Conservation (phyloP, 257 asterid species). For the Echites panduratus region DNA sequence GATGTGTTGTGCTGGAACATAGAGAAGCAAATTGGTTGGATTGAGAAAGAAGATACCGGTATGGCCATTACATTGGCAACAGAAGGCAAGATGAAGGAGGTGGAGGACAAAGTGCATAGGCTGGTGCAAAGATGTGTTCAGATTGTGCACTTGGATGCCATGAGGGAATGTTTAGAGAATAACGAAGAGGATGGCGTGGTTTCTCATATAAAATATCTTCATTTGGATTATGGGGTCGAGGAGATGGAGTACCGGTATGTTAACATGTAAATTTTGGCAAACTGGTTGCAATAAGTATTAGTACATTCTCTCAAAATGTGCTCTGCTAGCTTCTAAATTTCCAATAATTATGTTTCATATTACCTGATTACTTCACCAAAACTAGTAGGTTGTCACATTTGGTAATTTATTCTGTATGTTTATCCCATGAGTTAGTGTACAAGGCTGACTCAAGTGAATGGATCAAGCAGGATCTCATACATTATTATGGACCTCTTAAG, state of each 20-base stretch:
- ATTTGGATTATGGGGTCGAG: conserved; percentile 58
- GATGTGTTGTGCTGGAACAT: conserved; percentile 72
- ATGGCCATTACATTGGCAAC: conserved; percentile 57
- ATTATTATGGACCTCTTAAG: neutral
- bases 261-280: conserved; percentile 9
- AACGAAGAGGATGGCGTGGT: conserved; percentile 56
- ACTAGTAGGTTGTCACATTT: neutral
- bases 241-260: conserved; percentile 80
- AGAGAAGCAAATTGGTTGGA: conserved; percentile 51
- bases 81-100: conserved; percentile 36
- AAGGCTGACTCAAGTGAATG: neutral
- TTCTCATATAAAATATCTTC: conserved; percentile 70
- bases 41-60: conserved; percentile 43
- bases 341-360: neutral
- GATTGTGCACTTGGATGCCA: conserved; percentile 64
- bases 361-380: neutral
- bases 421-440: neutral
- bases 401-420: neutral
- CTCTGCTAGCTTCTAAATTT: neutral
- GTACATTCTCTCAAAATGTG: neutral
- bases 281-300: neutral
- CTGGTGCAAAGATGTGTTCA: conserved; percentile 69
- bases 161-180: conserved; percentile 52
- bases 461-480: neutral
- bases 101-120: conserved; percentile 52